These are phyloP conservation scores for Solanum hybrid DNA, from an alignment of 305 asterid genomes.

Conservation along the genomic window DNA sequence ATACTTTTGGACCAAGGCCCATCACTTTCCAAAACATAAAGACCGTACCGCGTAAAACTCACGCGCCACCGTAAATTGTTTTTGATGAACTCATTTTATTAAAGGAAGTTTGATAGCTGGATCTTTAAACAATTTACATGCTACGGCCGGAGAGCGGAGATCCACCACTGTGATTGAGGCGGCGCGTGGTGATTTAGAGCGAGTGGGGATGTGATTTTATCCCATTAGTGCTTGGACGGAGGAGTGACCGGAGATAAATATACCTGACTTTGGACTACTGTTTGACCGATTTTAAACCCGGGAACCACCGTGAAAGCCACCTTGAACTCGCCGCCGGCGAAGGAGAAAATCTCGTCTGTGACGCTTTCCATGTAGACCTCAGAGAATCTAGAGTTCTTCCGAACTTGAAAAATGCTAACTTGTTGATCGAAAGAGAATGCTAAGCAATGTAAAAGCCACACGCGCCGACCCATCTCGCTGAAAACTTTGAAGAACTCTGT, in stretches of 20 bases:
- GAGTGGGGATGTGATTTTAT: background rate
- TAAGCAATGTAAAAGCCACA: slow-evolving; percentile 63
- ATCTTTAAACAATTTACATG: background rate
- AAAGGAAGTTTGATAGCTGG: background rate
- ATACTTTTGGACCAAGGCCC: slow-evolving; percentile 14
- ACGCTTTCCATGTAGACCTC: slow-evolving; percentile 78
- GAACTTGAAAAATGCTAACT: slow-evolving; percentile 48
- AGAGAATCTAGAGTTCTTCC: slow-evolving; percentile 37
- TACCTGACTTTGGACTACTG: slow-evolving; percentile 83
- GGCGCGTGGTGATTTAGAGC: background rate
- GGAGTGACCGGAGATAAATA: slow-evolving; percentile 36
- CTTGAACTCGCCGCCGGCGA: slow-evolving; percentile 32
- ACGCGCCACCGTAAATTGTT: slow-evolving; percentile 1
- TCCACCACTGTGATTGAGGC: background rate
- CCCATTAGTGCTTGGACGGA: slow-evolving; percentile 11
- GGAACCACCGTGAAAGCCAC: slow-evolving; percentile 89
- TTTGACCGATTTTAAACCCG: slow-evolving; percentile 58
- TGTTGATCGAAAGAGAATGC: slow-evolving; percentile 42
- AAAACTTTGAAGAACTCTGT: slow-evolving; percentile 56
- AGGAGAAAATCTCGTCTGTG: slow-evolving; percentile 40
- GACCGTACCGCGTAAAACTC: background rate
- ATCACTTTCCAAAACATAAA: background rate
- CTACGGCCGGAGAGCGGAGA: background rate
- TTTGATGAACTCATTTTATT: background rate
- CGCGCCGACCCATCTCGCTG: slow-evolving; percentile 64